These are phyloP conservation scores for Coemansia sp. DNA, from an alignment of 192 early-diverging fungal species.

Conservation along the genomic window DNA sequence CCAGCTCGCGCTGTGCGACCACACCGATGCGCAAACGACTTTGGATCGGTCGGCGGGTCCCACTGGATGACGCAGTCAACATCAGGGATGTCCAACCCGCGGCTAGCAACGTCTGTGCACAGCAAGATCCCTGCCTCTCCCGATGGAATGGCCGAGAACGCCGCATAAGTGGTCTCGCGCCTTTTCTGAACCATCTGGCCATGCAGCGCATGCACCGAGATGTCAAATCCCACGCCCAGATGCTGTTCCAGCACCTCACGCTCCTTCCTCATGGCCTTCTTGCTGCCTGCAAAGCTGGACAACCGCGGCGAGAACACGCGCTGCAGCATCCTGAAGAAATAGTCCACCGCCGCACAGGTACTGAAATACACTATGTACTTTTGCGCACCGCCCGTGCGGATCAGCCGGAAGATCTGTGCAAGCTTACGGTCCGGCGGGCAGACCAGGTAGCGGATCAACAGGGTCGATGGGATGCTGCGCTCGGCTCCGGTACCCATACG, in stretches of 20 bases:
- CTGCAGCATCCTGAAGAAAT: slow-evolving; percentile 72
- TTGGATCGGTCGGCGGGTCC: slow-evolving; percentile 95
- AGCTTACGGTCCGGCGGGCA: slow-evolving; percentile 82
- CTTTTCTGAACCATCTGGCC: slow-evolving; percentile 92
- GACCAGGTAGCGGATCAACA: slow-evolving; percentile 73
- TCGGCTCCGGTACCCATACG: slow-evolving; percentile 5
- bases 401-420: slow-evolving; percentile 66
- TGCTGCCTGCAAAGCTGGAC: slow-evolving; percentile 39
- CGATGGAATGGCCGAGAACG: slow-evolving; percentile 65
- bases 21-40: slow-evolving; percentile 92
- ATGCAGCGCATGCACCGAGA: slow-evolving; percentile 71
- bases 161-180: slow-evolving; percentile 75
- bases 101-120: slow-evolving; percentile 94
- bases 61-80: slow-evolving; percentile 94
- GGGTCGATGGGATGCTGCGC: slow-evolving; percentile 41
- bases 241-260: slow-evolving; percentile 14
- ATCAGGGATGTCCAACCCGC: slow-evolving; percentile 94
- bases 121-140: slow-evolving; percentile 75
- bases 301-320: slow-evolving; percentile 32
- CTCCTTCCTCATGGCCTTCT: slow-evolving; percentile 27
- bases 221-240: slow-evolving; percentile 12
- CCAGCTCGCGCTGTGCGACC: slow-evolving; percentile 92
- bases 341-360: slow-evolving; percentile 96
- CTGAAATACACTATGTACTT: slow-evolving; percentile 95
- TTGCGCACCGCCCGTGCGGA: slow-evolving; percentile 59